These are phyloP conservation scores for Candida taoyuanica DNA, from an alignment of 805 yeast genomes.

Conservation along the genomic window DNA sequence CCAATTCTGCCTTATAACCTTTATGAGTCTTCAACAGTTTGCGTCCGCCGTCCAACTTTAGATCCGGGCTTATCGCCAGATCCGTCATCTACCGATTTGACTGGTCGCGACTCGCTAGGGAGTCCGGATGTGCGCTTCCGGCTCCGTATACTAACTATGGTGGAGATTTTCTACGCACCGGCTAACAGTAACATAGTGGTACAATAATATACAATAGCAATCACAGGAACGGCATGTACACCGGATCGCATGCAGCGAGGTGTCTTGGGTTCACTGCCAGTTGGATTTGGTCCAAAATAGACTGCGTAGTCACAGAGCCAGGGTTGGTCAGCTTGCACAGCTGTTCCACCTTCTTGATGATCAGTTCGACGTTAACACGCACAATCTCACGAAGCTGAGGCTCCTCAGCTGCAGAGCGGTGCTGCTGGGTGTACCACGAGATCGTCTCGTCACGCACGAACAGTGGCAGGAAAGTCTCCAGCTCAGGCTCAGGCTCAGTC, in stretches of 20 bases:
- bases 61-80: too few relatives aligned
- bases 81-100: too few relatives aligned
- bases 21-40: too few relatives aligned
- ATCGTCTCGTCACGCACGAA: conserved; percentile 95
- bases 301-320: conserved; percentile 73
- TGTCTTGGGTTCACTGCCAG: conserved; percentile 95
- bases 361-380: conserved; percentile 78
- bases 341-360: conserved; percentile 72
- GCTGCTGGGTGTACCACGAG: conserved; percentile 89
- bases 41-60: too few relatives aligned
- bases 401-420: conserved; percentile 77
- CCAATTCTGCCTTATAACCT: too few relatives aligned
- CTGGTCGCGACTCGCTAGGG: too few relatives aligned
- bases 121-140: too few relatives aligned
- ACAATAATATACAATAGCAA: not conserved
- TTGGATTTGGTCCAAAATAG: conserved; percentile 82
- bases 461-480: conserved; percentile 86
- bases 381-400: conserved; percentile 84
- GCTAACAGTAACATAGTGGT: not conserved
- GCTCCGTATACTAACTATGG: too few relatives aligned
- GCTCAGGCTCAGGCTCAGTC: conserved; percentile 86
- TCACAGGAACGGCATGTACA: conserved; percentile 90
- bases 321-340: conserved; percentile 59
- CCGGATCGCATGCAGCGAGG: conserved; percentile 83
- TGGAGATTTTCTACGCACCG: too few relatives aligned